Evolutionary conservation across 2,329 filamentous ascomycete genomes (phyloP).

Genomic region (Aspergillus sp.): DNA sequence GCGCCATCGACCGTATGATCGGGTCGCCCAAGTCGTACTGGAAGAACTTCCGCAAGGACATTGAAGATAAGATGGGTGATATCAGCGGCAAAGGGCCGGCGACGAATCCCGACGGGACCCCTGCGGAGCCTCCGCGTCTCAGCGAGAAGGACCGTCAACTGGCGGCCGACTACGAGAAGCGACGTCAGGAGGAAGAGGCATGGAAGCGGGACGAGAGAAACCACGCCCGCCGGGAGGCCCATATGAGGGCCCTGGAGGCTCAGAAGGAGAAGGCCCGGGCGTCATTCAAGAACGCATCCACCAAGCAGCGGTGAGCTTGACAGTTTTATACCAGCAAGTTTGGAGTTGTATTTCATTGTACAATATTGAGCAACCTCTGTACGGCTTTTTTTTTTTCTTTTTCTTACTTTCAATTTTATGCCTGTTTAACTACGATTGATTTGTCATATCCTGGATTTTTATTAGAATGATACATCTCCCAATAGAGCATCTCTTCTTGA

Average conservation of each 20-base stretch:
- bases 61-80: constrained; percentile 19
- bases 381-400: constrained; percentile 4
- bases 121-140: constrained; percentile 20
- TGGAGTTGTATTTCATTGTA: constrained; percentile 14
- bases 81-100: constrained; percentile 22
- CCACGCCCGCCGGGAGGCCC: constrained; percentile 30
- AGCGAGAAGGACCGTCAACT: constrained; percentile 34
- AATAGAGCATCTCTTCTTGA: constrained; percentile 8
- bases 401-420: neutral
- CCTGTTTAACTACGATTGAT: neutral
- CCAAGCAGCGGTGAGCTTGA: constrained; percentile 13
- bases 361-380: constrained; percentile 10
- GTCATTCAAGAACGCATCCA: constrained; percentile 9
- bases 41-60: constrained; percentile 24
- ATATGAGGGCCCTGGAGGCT: constrained; percentile 23
- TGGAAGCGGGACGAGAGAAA: constrained; percentile 37
- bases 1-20: constrained; percentile 38
- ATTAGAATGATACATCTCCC: constrained; percentile 5
- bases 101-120: constrained; percentile 21
- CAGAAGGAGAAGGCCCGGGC: constrained; percentile 25
- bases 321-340: constrained; percentile 5
- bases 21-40: constrained; percentile 29
- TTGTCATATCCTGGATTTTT: neutral
- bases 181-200: constrained; percentile 29
- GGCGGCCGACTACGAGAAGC: constrained; percentile 30